Evolutionary conservation across 305 asterid species (phyloP), one percentile per base, ranked within the genome.

Genomic region (Euphrasia arctica): DNA sequence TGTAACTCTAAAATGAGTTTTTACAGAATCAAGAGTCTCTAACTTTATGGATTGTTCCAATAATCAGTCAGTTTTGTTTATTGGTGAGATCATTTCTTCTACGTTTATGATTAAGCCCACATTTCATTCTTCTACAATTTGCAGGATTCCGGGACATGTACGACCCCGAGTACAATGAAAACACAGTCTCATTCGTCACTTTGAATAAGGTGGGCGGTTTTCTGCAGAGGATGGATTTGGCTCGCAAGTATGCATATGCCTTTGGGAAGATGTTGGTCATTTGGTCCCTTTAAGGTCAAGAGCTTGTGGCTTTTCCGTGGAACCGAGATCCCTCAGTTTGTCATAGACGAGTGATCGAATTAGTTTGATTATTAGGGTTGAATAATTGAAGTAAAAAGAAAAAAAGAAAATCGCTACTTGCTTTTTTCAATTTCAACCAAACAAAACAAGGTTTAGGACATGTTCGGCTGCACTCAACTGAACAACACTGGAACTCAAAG

Each of bases 281-380:
- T 27, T 60, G 43, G 86, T 45, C 98, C 96, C 4, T 92, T 56
- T 59, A 92, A 92, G 91, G 98, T 92, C 57, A 83, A 92, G 88
- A 96, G 98, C 0, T 63, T 92, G 78, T 92, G 98, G 98, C 91
- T 92, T n/a, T 92, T 92, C 88, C 79, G 97, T 2, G 98, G 98
- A 9, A 69, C 84, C n/a, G 97, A 87, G 62, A 82, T 92, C 58
- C 97, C 98, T 4, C 77, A 87, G 71, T 91, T 88, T 48, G 74
- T 91, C 7, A 56, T 91, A 59, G 96, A 91, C 2, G 98, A 86
- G 0, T 18, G 22, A 25, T 18, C 22, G 22, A 18, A 18, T 18
- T 18, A 18, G 22, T 18, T 18, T 18, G 22, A 18, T 18, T 18
- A 18, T 18, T 18, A 18, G 22, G 22, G 22, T 18, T 18, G 22